These are phyloP conservation scores for Quercus rubra DNA, from an alignment of 306 rosid species.

Conservation along the genomic window DNA sequence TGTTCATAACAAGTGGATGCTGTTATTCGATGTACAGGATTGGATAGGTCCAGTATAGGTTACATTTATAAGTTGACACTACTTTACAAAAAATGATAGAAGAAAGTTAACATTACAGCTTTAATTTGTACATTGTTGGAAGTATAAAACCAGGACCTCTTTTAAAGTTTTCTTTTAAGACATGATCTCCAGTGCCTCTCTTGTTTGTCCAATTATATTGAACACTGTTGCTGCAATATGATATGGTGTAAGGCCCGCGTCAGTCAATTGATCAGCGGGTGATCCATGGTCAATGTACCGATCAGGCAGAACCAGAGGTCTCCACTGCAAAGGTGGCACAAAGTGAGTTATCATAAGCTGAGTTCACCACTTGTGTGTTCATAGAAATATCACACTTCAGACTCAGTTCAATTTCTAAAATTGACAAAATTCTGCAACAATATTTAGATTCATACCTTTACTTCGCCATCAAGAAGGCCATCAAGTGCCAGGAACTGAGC, in stretches of 20 bases:
- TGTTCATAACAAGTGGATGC: neutral
- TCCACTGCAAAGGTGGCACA: constrained; percentile 62
- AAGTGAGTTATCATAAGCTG: constrained; percentile 1
- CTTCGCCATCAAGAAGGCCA: constrained; percentile 85
- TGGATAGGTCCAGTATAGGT: neutral
- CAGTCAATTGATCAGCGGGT: constrained; percentile 63
- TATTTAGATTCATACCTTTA: constrained; percentile 49
- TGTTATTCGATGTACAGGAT: neutral
- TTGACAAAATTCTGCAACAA: neutral
- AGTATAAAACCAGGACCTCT: neutral
- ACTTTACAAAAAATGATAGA: constrained; percentile 12
- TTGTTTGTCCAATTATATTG: constrained; percentile 79
- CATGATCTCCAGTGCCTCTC: constrained; percentile 85
- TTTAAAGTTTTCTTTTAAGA: constrained; percentile 26
- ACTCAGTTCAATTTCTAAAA: neutral
- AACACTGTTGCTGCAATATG: constrained; percentile 92
- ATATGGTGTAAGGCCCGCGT: constrained; percentile 79
- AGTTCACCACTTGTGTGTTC: neutral
- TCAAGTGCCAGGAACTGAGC: constrained; percentile 94
- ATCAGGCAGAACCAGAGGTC: constrained; percentile 93
- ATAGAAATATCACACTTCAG: neutral
- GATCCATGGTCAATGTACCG: constrained; percentile 88
- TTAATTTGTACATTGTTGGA: constrained; percentile 23
- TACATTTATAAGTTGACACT: neutral
- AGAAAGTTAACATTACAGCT: neutral